Evolutionary conservation across 2,329 filamentous ascomycete species (phyloP).

Genomic region (Colletotrichum orbiculare): DNA sequence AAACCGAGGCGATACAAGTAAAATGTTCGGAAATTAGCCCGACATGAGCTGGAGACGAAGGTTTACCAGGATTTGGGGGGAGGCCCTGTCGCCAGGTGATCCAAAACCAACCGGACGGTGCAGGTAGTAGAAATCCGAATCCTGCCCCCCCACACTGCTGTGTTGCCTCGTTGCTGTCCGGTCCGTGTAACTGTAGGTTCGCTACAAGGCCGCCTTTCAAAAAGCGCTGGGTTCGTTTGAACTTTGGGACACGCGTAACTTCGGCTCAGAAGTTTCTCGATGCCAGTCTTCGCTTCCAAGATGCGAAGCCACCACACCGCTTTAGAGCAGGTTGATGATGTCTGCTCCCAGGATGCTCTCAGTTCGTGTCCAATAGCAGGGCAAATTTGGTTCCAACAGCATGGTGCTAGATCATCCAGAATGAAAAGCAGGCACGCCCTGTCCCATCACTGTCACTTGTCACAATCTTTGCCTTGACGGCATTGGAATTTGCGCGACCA

Average conservation of each 20-base stretch:
- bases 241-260: too few species aligned
- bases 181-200: too few species aligned
- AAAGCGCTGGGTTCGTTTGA: neutral
- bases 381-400: conserved; percentile 12
- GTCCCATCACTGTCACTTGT: conserved; percentile 27
- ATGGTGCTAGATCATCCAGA: conserved; percentile 11
- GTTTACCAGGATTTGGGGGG: conserved; percentile 27
- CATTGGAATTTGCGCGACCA: too few species aligned
- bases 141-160: too few species aligned
- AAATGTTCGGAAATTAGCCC: conserved; percentile 30
- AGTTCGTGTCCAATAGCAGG: conserved; percentile 11
- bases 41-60: conserved; percentile 25
- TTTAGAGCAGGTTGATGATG: too few species aligned
- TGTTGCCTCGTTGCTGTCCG: too few species aligned
- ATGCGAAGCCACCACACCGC: too few species aligned
- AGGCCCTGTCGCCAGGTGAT: neutral
- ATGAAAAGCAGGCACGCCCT: conserved; percentile 15
- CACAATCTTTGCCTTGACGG: conserved; percentile 11
- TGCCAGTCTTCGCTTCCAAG: neutral
- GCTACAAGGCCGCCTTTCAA: too few species aligned
- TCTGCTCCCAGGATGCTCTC: neutral
- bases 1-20: conserved; percentile 15
- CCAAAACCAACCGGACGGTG: neutral
- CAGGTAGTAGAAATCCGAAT: too few species aligned
- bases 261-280: too few species aligned